These are phyloP conservation scores for Geranium rotundifolium DNA, from an alignment of 345 rosid genomes.

Conservation along the genomic window DNA sequence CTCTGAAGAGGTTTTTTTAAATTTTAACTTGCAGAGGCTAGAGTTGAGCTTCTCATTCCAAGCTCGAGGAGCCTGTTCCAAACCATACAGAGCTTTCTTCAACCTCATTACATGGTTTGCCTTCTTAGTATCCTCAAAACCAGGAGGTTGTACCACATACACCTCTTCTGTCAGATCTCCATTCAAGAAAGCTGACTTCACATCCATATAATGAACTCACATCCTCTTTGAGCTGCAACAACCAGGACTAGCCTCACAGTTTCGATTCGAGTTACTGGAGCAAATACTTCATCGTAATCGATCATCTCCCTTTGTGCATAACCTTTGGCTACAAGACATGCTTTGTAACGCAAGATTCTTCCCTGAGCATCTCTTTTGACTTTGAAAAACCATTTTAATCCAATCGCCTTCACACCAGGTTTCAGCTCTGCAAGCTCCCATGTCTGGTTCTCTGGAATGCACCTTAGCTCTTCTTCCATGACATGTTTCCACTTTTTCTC, in stretches of 20 bases:
- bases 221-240: background rate
- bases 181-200: slow-evolving; percentile 6
- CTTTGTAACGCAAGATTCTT: too few relatives aligned
- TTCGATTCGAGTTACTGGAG: slow-evolving; percentile 1
- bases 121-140: background rate
- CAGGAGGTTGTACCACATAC: background rate
- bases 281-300: slow-evolving; percentile 4
- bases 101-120: too few relatives aligned
- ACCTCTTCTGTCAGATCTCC: background rate
- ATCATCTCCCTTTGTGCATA: too few relatives aligned
- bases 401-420: background rate
- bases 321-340: too few relatives aligned
- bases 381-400: slow-evolving; percentile 7
- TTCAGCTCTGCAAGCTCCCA: slow-evolving; percentile 3
- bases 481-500: background rate
- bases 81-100: too few relatives aligned
- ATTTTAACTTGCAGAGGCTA: too few relatives aligned
- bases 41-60: too few relatives aligned
- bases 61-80: too few relatives aligned
- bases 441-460: slow-evolving; percentile 2
- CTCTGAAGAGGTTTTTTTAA: too few relatives aligned
- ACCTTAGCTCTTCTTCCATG: slow-evolving; percentile 4
- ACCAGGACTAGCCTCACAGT: slow-evolving; percentile 4
- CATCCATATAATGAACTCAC: slow-evolving; percentile 1
- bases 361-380: too few relatives aligned